Evolutionary conservation across 108 stramenopile genomes (phyloP), one percentile per base, ranked within the genome.

Genomic region (Pseudonitzschia multiseries): DNA sequence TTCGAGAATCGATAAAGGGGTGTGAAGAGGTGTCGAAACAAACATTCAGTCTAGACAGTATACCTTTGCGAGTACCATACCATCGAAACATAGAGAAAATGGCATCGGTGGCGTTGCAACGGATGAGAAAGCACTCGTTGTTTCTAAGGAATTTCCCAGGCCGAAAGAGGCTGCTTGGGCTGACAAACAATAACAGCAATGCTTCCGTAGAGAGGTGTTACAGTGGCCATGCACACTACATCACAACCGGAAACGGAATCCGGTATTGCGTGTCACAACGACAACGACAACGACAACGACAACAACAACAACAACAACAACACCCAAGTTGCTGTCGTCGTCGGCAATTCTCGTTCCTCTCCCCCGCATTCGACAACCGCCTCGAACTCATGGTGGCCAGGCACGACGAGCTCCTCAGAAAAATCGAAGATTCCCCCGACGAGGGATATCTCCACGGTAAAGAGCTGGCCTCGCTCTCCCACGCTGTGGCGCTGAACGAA

Each of bases 391-490:
- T 89, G 70, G 78, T 83, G 57, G 29, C 73, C 15, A 84, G 85
- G 15, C 89, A 90, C 61, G 75, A 85, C 20, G 81, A 86, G 59
- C 29, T 87, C 9, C 42, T 84, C 54, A n/a, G 65, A 44, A 50
- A 79, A 24, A 73, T 87, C 14, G 67, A 74, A 42, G 76, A 78
- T 2, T 57, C 43, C 44, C 79, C 84, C 24, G 83, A 85, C 14
- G 85, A 86, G 42, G 52, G 56, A 13, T 78, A 81, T 44, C 50
- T 81, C 8, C 57, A 86, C 12, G 90, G 88, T 13, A 88, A 88
- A 65, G 93, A 93, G 56, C 53, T 93, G 28, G 87, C 90, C 24
- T 74, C 84, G 2, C 60, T 93, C 54, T 57, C 84, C 14, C 70
- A 31, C 9, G 69, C 83, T 13, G 65, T 77, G 13, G 29, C 65